These are phyloP conservation scores for Ramichloridium luteum DNA, from an alignment of 2,329 filamentous ascomycete species.

Conservation along the genomic window DNA sequence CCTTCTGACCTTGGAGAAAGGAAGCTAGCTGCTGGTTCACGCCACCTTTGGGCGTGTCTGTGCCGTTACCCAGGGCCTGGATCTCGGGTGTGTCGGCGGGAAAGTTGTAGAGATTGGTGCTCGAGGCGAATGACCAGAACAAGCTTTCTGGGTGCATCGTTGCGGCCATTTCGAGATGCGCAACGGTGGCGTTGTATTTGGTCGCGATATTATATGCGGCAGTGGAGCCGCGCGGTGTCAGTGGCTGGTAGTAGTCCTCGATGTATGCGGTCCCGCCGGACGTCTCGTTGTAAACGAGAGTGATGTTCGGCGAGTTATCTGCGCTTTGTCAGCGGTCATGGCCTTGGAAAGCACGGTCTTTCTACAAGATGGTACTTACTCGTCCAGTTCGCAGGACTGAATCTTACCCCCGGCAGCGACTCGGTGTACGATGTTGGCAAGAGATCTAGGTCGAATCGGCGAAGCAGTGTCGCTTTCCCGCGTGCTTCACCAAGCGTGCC, in stretches of 20 bases:
- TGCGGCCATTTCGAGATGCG: constrained; percentile 30
- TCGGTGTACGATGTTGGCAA: constrained; percentile 26
- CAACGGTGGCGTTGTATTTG: constrained; percentile 34
- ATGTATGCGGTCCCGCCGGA: constrained; percentile 33
- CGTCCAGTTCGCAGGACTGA: constrained; percentile 34
- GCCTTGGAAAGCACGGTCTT: too few relatives aligned
- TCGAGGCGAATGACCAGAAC: constrained; percentile 39
- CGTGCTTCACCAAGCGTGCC: constrained; percentile 27
- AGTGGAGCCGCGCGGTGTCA: constrained; percentile 20
- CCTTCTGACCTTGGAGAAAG: constrained; percentile 27
- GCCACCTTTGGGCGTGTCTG: constrained; percentile 29
- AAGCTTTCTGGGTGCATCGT: constrained; percentile 26
- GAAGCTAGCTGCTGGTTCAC: constrained; percentile 34
- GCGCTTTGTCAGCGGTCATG: too few relatives aligned
- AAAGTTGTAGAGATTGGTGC: constrained; percentile 29
- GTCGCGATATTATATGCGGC: constrained; percentile 30
- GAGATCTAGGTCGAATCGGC: constrained; percentile 35
- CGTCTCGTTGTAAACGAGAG: constrained; percentile 31
- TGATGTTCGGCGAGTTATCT: constrained; percentile 31
- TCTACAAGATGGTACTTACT: too few relatives aligned
- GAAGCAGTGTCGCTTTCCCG: constrained; percentile 32
- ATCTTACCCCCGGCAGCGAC: constrained; percentile 35
- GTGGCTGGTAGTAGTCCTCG: constrained; percentile 38
- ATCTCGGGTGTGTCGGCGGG: constrained; percentile 33
- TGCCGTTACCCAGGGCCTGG: constrained; percentile 35